These are phyloP conservation scores for Ilex aquifolium DNA, from an alignment of 257 asterid genomes.

Conservation along the genomic window DNA sequence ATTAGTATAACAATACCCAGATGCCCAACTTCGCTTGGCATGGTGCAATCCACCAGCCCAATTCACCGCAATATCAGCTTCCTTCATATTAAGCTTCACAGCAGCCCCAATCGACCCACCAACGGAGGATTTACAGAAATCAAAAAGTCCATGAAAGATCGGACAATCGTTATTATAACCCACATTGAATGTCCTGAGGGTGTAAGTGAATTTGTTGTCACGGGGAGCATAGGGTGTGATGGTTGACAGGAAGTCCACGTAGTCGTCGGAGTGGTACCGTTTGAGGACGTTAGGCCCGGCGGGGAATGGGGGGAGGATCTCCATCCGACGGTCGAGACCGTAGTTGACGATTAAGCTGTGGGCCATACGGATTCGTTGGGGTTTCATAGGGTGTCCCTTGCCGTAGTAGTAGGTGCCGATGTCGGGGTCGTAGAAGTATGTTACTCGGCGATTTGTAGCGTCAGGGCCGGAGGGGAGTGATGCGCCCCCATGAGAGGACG, in stretches of 20 bases:
- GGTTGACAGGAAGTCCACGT: conserved; percentile 57
- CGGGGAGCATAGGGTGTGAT: conserved; percentile 48
- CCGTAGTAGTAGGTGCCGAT: conserved; percentile 73
- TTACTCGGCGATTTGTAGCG: conserved; percentile 67
- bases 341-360: conserved; percentile 65
- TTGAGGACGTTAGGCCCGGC: conserved; percentile 46
- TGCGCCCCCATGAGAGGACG: conserved; percentile 37
- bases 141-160: conserved; percentile 51
- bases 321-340: conserved; percentile 64
- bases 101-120: conserved; percentile 90
- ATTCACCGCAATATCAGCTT: conserved; percentile 82
- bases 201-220: conserved; percentile 29
- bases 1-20: conserved; percentile 76
- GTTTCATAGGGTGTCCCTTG: conserved; percentile 80
- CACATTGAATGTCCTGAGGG: conserved; percentile 58
- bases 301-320: conserved; percentile 52
- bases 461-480: conserved; percentile 66
- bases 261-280: conserved; percentile 60
- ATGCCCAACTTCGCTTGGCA: conserved; percentile 78
- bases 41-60: conserved; percentile 96
- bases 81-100: conserved; percentile 56
- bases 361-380: conserved; percentile 79
- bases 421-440: conserved; percentile 72
- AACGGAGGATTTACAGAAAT: conserved; percentile 70
- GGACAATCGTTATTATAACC: conserved; percentile 55